These are phyloP conservation scores for Magnaporthiopsis rhizophila DNA, from an alignment of 2,329 filamentous ascomycete genomes.

Conservation along the genomic window DNA sequence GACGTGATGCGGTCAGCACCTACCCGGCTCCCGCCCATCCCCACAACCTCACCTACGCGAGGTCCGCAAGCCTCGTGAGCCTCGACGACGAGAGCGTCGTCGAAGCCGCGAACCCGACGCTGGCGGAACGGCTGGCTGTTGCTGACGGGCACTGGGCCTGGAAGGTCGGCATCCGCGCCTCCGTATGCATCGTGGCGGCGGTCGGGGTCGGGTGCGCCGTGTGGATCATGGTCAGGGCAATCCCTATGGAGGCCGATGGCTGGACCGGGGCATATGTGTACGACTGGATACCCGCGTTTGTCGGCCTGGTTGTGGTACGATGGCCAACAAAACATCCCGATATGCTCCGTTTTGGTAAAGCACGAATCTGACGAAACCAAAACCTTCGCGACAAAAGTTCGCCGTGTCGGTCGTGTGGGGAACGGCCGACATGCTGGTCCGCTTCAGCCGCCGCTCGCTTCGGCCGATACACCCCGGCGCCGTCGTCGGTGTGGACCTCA, in stretches of 20 bases:
- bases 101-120: too few species aligned
- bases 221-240: not conserved
- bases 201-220: conserved; percentile 1
- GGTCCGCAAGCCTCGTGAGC: too few species aligned
- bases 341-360: not conserved
- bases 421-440: conserved; percentile 5
- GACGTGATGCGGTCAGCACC: not conserved
- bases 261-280: not conserved
- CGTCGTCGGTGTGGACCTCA: conserved; percentile 12
- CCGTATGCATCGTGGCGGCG: not conserved
- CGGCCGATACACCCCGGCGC: conserved; percentile 12
- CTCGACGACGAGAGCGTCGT: too few species aligned
- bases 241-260: not conserved
- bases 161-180: conserved; percentile 1
- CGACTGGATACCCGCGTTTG: not conserved
- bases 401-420: conserved; percentile 10
- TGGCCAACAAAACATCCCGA: not conserved
- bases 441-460: conserved; percentile 2
- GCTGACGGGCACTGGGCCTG: conserved; percentile 1
- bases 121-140: not conserved
- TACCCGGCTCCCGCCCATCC: too few species aligned
- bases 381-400: not conserved
- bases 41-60: too few species aligned
- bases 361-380: not conserved
- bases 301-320: not conserved